phyloP scores from a whole-genome alignment of 1,284 basidiomycete genomes.

The Cryptococcus floricola region DNA sequence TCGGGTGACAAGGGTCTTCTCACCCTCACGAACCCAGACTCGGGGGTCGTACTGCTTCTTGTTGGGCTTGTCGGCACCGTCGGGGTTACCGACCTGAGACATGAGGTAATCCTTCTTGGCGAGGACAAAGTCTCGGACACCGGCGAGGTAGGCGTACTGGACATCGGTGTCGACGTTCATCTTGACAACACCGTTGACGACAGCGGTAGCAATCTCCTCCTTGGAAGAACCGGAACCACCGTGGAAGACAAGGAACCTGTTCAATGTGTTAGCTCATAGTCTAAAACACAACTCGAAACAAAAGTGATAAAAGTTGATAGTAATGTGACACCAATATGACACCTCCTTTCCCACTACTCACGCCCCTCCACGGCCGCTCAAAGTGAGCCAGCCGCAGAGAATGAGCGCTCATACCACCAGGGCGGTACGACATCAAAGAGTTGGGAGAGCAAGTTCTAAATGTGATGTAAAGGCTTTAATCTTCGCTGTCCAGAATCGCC shows the following conservation, averaged over 20 bases:
- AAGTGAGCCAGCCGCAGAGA: slow-evolving; percentile 27
- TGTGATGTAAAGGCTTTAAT: slow-evolving; percentile 27
- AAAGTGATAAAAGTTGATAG: not conserved
- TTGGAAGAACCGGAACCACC: slow-evolving; percentile 97
- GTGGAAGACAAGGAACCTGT: slow-evolving; percentile 97
- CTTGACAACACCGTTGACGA: slow-evolving; percentile 89
- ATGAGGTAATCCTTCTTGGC: slow-evolving; percentile 81
- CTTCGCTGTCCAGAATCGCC: slow-evolving; percentile 48
- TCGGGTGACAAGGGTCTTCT: slow-evolving; percentile 84
- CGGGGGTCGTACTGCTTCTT: slow-evolving; percentile 95
- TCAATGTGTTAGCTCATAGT: slow-evolving; percentile 10
- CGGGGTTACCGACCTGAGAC: slow-evolving; percentile 89
- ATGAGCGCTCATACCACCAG: slow-evolving; percentile 14
- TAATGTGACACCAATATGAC: slow-evolving; percentile 45
- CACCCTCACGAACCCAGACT: slow-evolving; percentile 97
- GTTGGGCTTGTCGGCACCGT: slow-evolving; percentile 90
- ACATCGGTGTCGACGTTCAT: slow-evolving; percentile 90
- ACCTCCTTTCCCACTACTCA: slow-evolving; percentile 45
- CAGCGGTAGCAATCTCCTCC: slow-evolving; percentile 92
- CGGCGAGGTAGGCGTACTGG: slow-evolving; percentile 85
- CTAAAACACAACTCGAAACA: not conserved
- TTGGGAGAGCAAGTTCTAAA: slow-evolving; percentile 47
- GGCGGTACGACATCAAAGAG: slow-evolving; percentile 25
- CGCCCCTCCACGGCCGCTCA: slow-evolving; percentile 24
- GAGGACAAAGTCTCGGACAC: slow-evolving; percentile 83